Base-by-base conservation (phyloP, 345 rosid species). In the Linum trigynum region DNA sequence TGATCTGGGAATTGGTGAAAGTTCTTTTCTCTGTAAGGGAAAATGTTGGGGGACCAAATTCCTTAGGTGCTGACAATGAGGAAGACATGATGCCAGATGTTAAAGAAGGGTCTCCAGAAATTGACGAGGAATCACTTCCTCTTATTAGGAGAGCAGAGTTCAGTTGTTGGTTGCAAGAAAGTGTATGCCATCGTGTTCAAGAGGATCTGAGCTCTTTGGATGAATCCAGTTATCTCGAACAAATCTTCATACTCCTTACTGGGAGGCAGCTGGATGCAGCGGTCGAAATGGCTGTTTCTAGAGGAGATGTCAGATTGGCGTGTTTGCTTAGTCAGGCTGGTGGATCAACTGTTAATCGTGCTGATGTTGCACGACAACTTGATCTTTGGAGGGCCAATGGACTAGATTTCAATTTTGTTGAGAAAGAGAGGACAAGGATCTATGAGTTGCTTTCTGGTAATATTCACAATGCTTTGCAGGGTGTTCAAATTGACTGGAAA, bases 271-370 rank as follows among this genome's bases (percentile, higher is more conserved):
- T 88, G 68, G 91, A 86, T 77, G 81, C 85, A 53, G 91, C 92
- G 67, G 95, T 90, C 65, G 96, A 90, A 76, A 72, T 90, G 71
- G 95, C 99, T 69, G 76, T 85, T 76, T 86, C 92, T 57, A 84
- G 64, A 80, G 99, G 99, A 75, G 99, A 94, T 79, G 96, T 88
- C 61, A 85, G 97, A 68, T 76, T 88, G 76, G 97, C 96, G 75
- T 90, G 97, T 83, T 81, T 94, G 79, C 76, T 90, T 74, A 90
- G 97, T 74, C 97, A 94, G 76, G 95, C 97, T 71, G 97, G 96
- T 71, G 99, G 99, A 32, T 88, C 91, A 61, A 76, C 75, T 64
- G 82, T 83, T 63, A 88, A 81, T 72, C 99, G 89, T 67, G 74
- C 81, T 65, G 87, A 90, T 72, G 45, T 94, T 67, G 73, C 77